phyloP scores from a whole-genome alignment of 2,329 filamentous ascomycete species.

The Coleophoma crateriformis region DNA sequence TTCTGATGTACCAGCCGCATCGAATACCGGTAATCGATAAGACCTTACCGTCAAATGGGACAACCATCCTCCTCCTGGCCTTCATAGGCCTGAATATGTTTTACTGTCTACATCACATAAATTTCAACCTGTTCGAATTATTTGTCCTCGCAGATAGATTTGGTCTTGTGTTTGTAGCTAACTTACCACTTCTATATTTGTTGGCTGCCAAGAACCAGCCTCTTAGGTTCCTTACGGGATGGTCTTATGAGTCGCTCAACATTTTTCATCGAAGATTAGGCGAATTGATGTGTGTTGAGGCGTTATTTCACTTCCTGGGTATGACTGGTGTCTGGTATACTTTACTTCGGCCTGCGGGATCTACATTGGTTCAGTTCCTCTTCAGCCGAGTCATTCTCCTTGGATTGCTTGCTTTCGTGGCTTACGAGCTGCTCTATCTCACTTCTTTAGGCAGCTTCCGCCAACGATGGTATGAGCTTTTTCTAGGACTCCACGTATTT shows the following conservation, averaged over 20 bases:
- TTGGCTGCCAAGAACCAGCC: slow-evolving; percentile 64
- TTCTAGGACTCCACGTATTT: slow-evolving; percentile 51
- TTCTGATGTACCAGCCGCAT: slow-evolving; percentile 50
- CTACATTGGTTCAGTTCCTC: slow-evolving; percentile 44
- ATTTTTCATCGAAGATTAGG: slow-evolving; percentile 60
- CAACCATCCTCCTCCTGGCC: slow-evolving; percentile 42
- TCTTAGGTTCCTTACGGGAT: slow-evolving; percentile 52
- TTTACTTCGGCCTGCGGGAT: slow-evolving; percentile 41
- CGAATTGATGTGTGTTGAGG: slow-evolving; percentile 55
- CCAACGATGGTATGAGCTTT: slow-evolving; percentile 56
- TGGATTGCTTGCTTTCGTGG: slow-evolving; percentile 47
- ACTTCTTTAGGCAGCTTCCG: slow-evolving; percentile 56
- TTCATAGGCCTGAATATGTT: slow-evolving; percentile 52
- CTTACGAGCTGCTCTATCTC: slow-evolving; percentile 57
- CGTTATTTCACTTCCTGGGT: slow-evolving; percentile 46
- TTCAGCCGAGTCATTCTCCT: slow-evolving; percentile 44
- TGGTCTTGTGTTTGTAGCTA: slow-evolving; percentile 35
- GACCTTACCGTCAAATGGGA: slow-evolving; percentile 49
- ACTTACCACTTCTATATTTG: slow-evolving; percentile 52
- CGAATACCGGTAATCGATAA: slow-evolving; percentile 53
- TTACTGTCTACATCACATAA: slow-evolving; percentile 48
- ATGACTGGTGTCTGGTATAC: slow-evolving; percentile 52
- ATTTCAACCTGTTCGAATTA: slow-evolving; percentile 39
- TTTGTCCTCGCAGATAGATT: slow-evolving; percentile 41
- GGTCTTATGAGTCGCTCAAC: slow-evolving; percentile 61